Conservation (phyloP, 208 protist species). For the Leishmania mexicana region DNA sequence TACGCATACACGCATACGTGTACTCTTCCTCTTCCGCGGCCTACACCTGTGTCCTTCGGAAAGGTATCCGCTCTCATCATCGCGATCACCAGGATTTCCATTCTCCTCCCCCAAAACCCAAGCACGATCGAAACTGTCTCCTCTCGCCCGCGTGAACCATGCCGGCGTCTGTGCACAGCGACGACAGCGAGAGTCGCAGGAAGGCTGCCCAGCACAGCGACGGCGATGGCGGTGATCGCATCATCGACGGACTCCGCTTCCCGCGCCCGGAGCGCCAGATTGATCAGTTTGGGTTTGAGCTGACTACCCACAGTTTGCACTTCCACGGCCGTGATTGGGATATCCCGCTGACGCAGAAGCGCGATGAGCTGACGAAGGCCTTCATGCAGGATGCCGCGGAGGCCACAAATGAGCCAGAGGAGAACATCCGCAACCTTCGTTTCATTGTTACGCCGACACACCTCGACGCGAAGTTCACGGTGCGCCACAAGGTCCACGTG, state of each 20-base stretch:
- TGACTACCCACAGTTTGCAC: slow-evolving; percentile 62
- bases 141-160: not conserved
- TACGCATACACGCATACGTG: not conserved
- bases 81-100: not conserved
- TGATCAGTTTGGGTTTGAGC: slow-evolving; percentile 68
- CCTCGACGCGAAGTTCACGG: slow-evolving; percentile 53
- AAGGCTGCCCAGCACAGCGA: slow-evolving; percentile 27
- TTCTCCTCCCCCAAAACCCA: not conserved
- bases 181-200: slow-evolving; percentile 16
- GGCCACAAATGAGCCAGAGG: slow-evolving; percentile 43
- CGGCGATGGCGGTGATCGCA: slow-evolving; percentile 43
- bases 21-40: slow-evolving; percentile 9
- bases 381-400: slow-evolving; percentile 57
- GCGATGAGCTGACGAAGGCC: slow-evolving; percentile 51
- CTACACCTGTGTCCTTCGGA: slow-evolving; percentile 3
- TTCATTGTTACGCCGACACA: slow-evolving; percentile 53
- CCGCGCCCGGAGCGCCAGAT: slow-evolving; percentile 57
- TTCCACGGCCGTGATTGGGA: slow-evolving; percentile 79
- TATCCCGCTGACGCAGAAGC: slow-evolving; percentile 55
- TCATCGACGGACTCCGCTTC: slow-evolving; percentile 71
- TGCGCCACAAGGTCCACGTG: slow-evolving; percentile 58
- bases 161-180: slow-evolving; percentile 8
- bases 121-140: not conserved
- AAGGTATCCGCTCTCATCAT: not conserved
- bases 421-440: slow-evolving; percentile 60